Percentiles rank a stretch among this genome's conserved stretches.
phyloP scores from a whole-genome alignment of 78 protist species.

The Guillardia theta region DNA sequence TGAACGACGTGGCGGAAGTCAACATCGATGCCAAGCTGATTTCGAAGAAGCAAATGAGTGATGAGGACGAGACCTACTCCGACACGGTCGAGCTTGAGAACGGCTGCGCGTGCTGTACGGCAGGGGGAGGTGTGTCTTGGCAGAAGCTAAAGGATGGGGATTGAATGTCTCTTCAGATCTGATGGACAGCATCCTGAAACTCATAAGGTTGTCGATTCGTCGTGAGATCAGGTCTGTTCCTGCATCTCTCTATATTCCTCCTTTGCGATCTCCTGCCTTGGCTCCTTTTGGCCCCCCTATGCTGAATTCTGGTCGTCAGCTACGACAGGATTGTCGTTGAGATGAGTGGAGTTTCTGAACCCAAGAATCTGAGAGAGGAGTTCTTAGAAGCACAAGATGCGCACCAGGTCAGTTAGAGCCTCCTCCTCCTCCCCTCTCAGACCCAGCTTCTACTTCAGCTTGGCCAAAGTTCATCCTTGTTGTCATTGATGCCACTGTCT shows the following conservation, averaged over 20 bases:
- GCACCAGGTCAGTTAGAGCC: neutral
- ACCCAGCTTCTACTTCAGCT: too few species aligned
- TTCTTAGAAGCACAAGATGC: neutral
- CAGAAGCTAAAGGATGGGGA: too few species aligned
- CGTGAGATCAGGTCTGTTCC: neutral
- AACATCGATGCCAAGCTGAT: constrained; percentile 81
- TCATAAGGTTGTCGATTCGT: neutral
- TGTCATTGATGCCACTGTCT: too few species aligned
- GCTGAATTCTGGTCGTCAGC: neutral
- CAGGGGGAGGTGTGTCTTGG: too few species aligned
- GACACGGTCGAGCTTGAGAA: constrained; percentile 68
- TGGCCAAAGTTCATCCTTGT: too few species aligned
- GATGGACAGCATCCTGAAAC: constrained; percentile 9
- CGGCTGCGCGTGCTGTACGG: constrained; percentile 89
- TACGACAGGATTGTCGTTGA: neutral
- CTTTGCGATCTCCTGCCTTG: neutral
- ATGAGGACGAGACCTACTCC: neutral
- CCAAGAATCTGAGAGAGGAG: neutral
- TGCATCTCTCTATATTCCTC: neutral
- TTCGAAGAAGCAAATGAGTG: neutral
- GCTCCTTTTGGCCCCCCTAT: too few species aligned
- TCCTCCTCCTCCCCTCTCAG: too few species aligned
- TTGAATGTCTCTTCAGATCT: too few species aligned
- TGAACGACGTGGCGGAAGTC: constrained; percentile 79
- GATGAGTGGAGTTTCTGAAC: neutral